Conservation (phyloP, 768 basidiomycete genomes). For the Psilocybe cyanescens region DNA sequence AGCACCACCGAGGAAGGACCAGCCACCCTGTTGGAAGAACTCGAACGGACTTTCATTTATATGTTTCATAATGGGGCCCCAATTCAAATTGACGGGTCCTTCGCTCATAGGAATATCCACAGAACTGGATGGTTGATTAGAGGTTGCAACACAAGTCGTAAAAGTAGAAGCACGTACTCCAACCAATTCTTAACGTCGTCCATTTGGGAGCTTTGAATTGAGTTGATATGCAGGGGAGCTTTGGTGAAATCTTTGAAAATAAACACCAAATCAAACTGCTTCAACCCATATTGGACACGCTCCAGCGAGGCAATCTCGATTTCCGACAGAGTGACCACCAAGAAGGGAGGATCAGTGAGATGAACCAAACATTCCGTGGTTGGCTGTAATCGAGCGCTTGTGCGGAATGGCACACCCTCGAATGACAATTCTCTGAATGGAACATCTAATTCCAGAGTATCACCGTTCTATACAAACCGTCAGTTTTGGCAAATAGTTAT, state of each 20-base stretch:
- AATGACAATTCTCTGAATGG: constrained; percentile 98
- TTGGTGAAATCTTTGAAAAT: constrained; percentile 97
- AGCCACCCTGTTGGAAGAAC: constrained; percentile 97
- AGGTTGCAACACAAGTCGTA: background rate
- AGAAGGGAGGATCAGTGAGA: constrained; percentile 93
- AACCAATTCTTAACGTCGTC: constrained; percentile 99
- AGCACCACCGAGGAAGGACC: constrained; percentile 84
- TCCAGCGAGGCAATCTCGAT: constrained; percentile 98
- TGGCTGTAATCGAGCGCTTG: constrained; percentile 92
- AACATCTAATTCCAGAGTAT: constrained; percentile 90
- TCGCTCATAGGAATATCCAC: constrained; percentile 97
- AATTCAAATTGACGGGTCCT: constrained; percentile 96
- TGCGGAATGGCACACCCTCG: constrained; percentile 94
- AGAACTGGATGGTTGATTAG: constrained; percentile 58
- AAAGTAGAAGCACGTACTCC: constrained; percentile 62
- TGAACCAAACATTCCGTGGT: constrained; percentile 97
- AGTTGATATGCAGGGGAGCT: constrained; percentile 93
- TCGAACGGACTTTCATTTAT: constrained; percentile 95
- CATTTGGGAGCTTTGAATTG: constrained; percentile 86
- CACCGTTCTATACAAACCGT: constrained; percentile 52
- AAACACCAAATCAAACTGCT: constrained; percentile 97
- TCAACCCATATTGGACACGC: constrained; percentile 93
- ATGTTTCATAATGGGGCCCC: constrained; percentile 98
- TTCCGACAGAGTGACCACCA: constrained; percentile 91
- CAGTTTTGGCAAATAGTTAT: background rate